Base-by-base conservation (phyloP, 768 basidiomycete species). In the Russula lepida region DNA sequence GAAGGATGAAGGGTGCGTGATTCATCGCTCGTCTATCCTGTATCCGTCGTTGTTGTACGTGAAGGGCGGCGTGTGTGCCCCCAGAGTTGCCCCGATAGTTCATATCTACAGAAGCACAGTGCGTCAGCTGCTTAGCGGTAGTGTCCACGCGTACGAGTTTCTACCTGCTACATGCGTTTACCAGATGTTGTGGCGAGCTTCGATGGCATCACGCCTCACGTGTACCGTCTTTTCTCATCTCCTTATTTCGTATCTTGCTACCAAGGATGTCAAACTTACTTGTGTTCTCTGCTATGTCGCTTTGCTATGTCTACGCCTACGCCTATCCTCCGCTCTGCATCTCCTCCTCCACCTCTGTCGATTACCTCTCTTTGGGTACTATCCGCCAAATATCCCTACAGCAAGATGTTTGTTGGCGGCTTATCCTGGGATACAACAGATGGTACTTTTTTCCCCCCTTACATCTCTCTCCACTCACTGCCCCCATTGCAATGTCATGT, bases 361-460 rank as follows among this genome's bases (percentile, higher is more conserved):
- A 25, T 52, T 63, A 67, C 44, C 60, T 58, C 49, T 23, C 28
- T 64, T 66, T 47, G 48, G 65, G 64, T 61, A 54, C 56, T 65
- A 49, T 39, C 44, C 56, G 56, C 56, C 56, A 57, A 44, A 44
- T 62, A 12, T 64, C 47, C 33, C 58, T 77, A 74, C 80, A 98
- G 97, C 76, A 99, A 99, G 81, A 99, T 99, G 97, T 99, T 99
- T 76, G 95, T 99, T 72, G 97, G 97, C 65, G 97, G 97, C 67
- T 81, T 99, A 67, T 97, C 98, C 78, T 99, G 97, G 97, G 95
- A 98, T 76, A 98, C 97, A 69, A 95, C 92, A 73, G 97, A 98
- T 81, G 95, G 97, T 99, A 83, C 56, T 50, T 58, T 48, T 47
- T n/a, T 25, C 55, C 69, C 69, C 71, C 35, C 35, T 17, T 37